These are phyloP conservation scores for Calonectria honghensis DNA, from an alignment of 2,329 filamentous ascomycete genomes.

Conservation along the genomic window DNA sequence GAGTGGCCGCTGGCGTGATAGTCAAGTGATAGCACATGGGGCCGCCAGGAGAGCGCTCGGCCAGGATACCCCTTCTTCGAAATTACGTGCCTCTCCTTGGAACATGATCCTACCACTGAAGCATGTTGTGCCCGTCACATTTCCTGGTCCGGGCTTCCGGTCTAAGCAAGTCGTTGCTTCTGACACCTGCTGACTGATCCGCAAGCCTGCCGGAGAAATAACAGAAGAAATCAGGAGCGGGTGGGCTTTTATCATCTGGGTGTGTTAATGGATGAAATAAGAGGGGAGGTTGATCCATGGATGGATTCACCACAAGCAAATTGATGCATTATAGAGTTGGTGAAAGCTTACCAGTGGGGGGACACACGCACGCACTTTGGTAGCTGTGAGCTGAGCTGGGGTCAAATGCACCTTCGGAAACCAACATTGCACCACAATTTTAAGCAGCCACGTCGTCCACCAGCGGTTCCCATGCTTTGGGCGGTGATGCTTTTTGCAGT, in stretches of 20 bases:
- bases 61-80: constrained; percentile 33
- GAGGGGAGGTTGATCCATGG: constrained; percentile 19
- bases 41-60: constrained; percentile 4
- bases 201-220: not conserved
- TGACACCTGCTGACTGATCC: constrained; percentile 32
- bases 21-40: constrained; percentile 20
- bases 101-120: constrained; percentile 20
- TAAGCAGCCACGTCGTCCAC: not conserved
- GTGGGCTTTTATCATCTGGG: not conserved
- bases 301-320: not conserved
- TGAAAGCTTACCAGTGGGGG: not conserved
- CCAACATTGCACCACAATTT: not conserved
- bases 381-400: not conserved
- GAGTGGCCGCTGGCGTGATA: constrained; percentile 6
- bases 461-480: not conserved
- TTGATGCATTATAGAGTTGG: constrained; percentile 4
- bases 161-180: constrained; percentile 13
- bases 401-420: not conserved
- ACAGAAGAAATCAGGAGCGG: constrained; percentile 21
- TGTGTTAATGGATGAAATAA: constrained; percentile 26
- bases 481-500: not conserved
- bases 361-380: constrained; percentile 12
- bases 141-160: constrained; percentile 33
- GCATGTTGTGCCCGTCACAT: constrained; percentile 28
- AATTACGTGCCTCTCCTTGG: constrained; percentile 32